Evolutionary conservation across 1,284 basidiomycete species (phyloP).

Genomic region (Apiotrichum gracile): DNA sequence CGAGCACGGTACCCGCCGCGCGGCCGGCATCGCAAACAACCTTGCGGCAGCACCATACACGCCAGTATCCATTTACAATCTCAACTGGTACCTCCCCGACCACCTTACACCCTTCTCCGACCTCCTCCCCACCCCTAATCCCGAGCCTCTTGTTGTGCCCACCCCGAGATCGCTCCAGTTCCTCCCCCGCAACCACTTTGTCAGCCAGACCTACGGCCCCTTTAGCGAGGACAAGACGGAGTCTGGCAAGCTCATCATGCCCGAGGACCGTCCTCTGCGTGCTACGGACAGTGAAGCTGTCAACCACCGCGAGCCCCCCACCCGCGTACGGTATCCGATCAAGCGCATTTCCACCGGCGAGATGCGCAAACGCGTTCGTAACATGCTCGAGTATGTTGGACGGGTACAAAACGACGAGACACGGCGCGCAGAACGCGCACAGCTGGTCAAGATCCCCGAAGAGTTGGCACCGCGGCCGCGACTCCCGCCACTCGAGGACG

Average conservation of each 20-base stretch:
- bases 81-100: conserved; percentile 85
- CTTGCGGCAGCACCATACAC: conserved; percentile 27
- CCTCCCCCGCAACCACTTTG: conserved; percentile 34
- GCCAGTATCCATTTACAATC: conserved; percentile 29
- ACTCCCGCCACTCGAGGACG: conserved; percentile 8
- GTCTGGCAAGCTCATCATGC: conserved; percentile 27
- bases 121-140: conserved; percentile 70
- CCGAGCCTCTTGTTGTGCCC: conserved; percentile 69
- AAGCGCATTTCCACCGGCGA: conserved; percentile 91
- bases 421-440: conserved; percentile 63
- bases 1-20: conserved; percentile 46
- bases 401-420: conserved; percentile 61
- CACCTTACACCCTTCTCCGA: conserved; percentile 82
- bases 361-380: conserved; percentile 91
- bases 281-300: conserved; percentile 30
- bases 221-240: conserved; percentile 33
- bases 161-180: conserved; percentile 30
- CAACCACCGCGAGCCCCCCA: conserved; percentile 68
- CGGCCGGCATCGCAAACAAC: conserved; percentile 32
- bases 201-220: conserved; percentile 33
- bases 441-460: conserved; percentile 53
- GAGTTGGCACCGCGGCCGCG: conserved; percentile 8
- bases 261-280: conserved; percentile 25
- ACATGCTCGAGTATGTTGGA: conserved; percentile 78
- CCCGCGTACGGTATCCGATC: conserved; percentile 87